Evolutionary conservation across 352 stramenopile genomes (phyloP).

Genomic region (Globisporangium middletonii): DNA sequence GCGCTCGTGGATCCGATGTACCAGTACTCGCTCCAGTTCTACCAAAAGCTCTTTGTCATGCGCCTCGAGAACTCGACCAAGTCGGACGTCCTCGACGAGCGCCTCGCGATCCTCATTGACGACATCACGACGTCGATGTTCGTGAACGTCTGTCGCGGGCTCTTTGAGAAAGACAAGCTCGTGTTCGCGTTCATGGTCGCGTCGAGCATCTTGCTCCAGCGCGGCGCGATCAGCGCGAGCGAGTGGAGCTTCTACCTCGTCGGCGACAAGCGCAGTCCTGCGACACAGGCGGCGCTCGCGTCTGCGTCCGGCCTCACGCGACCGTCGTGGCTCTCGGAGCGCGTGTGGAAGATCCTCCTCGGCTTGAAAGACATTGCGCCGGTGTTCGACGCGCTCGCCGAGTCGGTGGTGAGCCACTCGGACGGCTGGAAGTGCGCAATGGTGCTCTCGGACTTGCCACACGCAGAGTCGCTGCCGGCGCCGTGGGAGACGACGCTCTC

Average conservation of each 20-base stretch:
- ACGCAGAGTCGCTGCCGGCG: constrained; percentile 60
- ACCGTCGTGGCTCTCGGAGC: constrained; percentile 71
- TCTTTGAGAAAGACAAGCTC: constrained; percentile 96
- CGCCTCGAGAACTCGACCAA: constrained; percentile 79
- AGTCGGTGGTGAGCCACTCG: constrained; percentile 34
- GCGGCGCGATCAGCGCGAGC: constrained; percentile 45
- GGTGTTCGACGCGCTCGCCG: constrained; percentile 38
- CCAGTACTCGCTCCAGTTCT: constrained; percentile 94
- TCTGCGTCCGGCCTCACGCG: constrained; percentile 25
- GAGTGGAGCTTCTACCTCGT: constrained; percentile 91
- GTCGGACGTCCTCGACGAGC: constrained; percentile 69
- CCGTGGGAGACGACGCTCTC: constrained; percentile 68
- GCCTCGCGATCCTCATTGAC: constrained; percentile 88
- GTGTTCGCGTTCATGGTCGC: constrained; percentile 94
- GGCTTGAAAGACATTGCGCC: constrained; percentile 63
- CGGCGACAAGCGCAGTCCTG: constrained; percentile 72
- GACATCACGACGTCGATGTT: constrained; percentile 93
- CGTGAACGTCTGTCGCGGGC: constrained; percentile 90
- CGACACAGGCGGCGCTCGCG: constrained; percentile 30
- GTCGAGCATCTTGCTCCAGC: constrained; percentile 80
- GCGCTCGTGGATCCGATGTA: constrained; percentile 94
- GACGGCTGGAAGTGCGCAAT: constrained; percentile 76
- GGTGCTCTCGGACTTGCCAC: constrained; percentile 69
- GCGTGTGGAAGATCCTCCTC: constrained; percentile 67
- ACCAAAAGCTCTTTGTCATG: constrained; percentile 90